These are phyloP conservation scores for Komagataea norvegica DNA, from an alignment of 1,139 yeast species.

Conservation along the genomic window DNA sequence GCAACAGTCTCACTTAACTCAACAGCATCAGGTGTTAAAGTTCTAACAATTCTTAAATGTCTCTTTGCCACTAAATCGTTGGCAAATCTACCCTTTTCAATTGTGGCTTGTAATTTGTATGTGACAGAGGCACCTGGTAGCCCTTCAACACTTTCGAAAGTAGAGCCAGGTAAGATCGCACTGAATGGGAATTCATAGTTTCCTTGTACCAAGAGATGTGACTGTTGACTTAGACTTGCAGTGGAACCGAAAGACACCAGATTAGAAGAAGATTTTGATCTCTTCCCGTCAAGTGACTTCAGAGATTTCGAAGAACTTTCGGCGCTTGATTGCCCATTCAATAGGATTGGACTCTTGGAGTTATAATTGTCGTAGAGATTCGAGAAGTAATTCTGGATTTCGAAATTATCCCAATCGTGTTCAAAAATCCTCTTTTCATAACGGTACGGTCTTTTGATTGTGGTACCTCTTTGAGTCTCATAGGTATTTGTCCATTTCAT, in stretches of 20 bases:
- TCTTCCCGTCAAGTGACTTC: conserved; percentile 19
- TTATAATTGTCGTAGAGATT: conserved; percentile 29
- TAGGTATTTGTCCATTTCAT: conserved; percentile 52
- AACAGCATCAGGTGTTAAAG: conserved; percentile 80
- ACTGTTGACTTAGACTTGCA: conserved; percentile 25
- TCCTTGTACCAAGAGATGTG: conserved; percentile 53
- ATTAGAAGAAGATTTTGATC: conserved; percentile 29
- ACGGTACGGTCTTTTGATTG: conserved; percentile 46
- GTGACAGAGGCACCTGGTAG: conserved; percentile 78
- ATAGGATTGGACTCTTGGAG: conserved; percentile 8
- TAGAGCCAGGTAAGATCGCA: conserved; percentile 76
- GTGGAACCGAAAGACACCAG: conserved; percentile 25
- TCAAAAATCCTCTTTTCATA: conserved; percentile 69
- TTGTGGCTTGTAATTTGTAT: conserved; percentile 71
- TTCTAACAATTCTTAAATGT: conserved; percentile 79
- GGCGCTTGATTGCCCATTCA: conserved; percentile 15
- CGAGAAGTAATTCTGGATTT: conserved; percentile 36
- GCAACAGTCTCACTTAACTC: conserved; percentile 91
- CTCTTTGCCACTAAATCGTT: conserved; percentile 61
- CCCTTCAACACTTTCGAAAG: conserved; percentile 89
- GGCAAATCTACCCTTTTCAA: conserved; percentile 80
- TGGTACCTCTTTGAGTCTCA: conserved; percentile 41
- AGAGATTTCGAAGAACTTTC: conserved; percentile 23
- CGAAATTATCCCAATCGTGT: conserved; percentile 69
- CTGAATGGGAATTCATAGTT: conserved; percentile 91